Evolutionary conservation across 2,329 filamentous ascomycete genomes (phyloP).

Genomic region (Ophiostoma populinum): DNA sequence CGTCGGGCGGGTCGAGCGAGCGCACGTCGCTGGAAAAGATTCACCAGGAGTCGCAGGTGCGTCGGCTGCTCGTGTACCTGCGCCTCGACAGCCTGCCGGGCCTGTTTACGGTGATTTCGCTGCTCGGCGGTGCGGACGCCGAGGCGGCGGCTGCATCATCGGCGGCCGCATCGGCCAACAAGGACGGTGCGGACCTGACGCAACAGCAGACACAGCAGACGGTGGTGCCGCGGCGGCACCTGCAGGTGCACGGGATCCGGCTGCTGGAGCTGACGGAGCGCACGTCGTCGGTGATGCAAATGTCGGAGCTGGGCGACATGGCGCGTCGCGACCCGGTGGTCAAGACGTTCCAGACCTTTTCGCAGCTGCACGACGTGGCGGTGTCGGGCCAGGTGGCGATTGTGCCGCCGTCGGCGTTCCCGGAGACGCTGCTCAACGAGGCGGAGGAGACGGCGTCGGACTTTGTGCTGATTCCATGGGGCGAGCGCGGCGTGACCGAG

Average conservation of each 20-base stretch:
- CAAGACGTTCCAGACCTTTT: conserved; percentile 80
- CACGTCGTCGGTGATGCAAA: conserved; percentile 88
- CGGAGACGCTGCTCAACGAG: conserved; percentile 56
- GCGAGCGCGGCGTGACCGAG: conserved; percentile 63
- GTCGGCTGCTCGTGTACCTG: conserved; percentile 60
- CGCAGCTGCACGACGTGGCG: conserved; percentile 65
- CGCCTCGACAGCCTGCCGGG: conserved; percentile 72
- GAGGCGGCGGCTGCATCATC: conserved; percentile 13
- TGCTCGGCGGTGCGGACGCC: conserved; percentile 37
- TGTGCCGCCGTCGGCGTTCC: conserved; percentile 60
- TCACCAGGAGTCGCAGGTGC: conserved; percentile 27
- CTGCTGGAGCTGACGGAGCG: conserved; percentile 79
- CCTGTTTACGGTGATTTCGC: conserved; percentile 63
- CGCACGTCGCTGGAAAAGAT: conserved; percentile 16
- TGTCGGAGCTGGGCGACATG: conserved; percentile 63
- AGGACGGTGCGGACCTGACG: not conserved
- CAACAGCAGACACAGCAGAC: conserved; percentile 16
- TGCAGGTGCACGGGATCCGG: conserved; percentile 70
- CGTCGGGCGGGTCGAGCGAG: conserved; percentile 14
- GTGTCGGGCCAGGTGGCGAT: conserved; percentile 69
- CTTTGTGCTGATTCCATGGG: conserved; percentile 77
- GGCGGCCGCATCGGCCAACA: conserved; percentile 13
- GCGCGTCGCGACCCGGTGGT: conserved; percentile 61
- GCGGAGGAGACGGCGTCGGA: conserved; percentile 55
- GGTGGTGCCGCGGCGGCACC: conserved; percentile 23